phyloP scores from a whole-genome alignment of 192 early-diverging fungal genomes.

The Umbelopsis ramanniana region DNA sequence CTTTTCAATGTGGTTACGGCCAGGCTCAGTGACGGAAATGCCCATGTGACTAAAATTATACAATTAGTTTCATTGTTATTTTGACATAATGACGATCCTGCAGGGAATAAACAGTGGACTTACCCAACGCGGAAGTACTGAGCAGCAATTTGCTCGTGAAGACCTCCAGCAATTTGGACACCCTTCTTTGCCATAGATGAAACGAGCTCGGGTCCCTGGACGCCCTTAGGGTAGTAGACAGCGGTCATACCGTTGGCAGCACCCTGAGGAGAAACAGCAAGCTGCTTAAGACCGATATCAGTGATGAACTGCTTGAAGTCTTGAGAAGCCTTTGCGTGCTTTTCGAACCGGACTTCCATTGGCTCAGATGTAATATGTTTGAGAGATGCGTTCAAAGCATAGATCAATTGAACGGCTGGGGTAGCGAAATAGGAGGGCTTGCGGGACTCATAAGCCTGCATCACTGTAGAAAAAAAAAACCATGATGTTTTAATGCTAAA shows the following conservation, averaged over 20 bases:
- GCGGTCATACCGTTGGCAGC: constrained; percentile 61
- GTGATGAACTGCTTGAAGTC: constrained; percentile 62
- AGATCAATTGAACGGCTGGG: constrained; percentile 75
- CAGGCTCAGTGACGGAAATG: constrained; percentile 51
- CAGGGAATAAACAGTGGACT: not conserved
- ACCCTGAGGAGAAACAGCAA: constrained; percentile 47
- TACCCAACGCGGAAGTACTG: constrained; percentile 77
- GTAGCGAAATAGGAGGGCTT: constrained; percentile 82
- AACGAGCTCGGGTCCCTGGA: constrained; percentile 66
- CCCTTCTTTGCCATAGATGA: constrained; percentile 64
- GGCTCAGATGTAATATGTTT: constrained; percentile 57
- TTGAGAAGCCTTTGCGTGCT: constrained; percentile 62
- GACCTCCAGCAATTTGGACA: constrained; percentile 76
- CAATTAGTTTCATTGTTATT: not conserved
- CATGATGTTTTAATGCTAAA: no score
- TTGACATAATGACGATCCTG: not conserved
- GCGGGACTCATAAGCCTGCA: constrained; percentile 79
- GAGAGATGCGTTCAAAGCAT: constrained; percentile 71
- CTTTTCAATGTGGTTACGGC: constrained; percentile 48
- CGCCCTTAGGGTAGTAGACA: constrained; percentile 68
- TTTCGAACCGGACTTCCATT: constrained; percentile 64
- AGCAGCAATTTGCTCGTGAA: constrained; percentile 67
- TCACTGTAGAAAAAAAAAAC: constrained; percentile 49
- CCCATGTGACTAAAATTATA: constrained; percentile 52
- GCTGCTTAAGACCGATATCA: constrained; percentile 66